These are phyloP conservation scores for Mycena vitilis DNA, from an alignment of 768 basidiomycete genomes.

Conservation along the genomic window DNA sequence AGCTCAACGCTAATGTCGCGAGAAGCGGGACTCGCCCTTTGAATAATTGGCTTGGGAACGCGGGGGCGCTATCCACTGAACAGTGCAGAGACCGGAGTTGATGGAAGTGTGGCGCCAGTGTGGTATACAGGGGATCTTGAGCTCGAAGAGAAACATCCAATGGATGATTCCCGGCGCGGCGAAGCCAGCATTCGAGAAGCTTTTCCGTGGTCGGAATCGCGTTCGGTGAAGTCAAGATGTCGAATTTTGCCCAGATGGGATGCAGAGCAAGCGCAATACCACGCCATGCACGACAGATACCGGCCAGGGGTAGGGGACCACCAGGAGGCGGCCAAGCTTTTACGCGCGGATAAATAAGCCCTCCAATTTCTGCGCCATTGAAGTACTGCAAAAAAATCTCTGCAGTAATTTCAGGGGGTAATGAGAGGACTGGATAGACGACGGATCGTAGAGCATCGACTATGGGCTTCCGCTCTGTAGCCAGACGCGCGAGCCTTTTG, in stretches of 20 bases:
- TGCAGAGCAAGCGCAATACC: not conserved
- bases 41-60: slow-evolving; percentile 2
- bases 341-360: not conserved
- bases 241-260: not conserved
- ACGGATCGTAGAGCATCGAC: not conserved
- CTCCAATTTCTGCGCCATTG: slow-evolving; percentile 1
- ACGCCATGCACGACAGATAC: slow-evolving; percentile 1
- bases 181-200: slow-evolving; percentile 8
- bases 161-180: slow-evolving; percentile 4
- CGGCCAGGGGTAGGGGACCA: not conserved
- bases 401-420: slow-evolving; percentile 15
- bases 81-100: not conserved
- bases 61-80: not conserved
- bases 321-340: not conserved
- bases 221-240: not conserved
- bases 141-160: not conserved
- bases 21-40: not conserved
- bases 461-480: not conserved
- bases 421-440: slow-evolving; percentile 11
- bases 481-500: not conserved
- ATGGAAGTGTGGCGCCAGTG: not conserved
- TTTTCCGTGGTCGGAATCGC: not conserved
- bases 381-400: slow-evolving; percentile 5
- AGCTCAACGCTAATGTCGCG: not conserved
- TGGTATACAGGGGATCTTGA: not conserved